phyloP scores from a whole-genome alignment of 441 rosid genomes.

The Rhodomyrtus psidioides region DNA sequence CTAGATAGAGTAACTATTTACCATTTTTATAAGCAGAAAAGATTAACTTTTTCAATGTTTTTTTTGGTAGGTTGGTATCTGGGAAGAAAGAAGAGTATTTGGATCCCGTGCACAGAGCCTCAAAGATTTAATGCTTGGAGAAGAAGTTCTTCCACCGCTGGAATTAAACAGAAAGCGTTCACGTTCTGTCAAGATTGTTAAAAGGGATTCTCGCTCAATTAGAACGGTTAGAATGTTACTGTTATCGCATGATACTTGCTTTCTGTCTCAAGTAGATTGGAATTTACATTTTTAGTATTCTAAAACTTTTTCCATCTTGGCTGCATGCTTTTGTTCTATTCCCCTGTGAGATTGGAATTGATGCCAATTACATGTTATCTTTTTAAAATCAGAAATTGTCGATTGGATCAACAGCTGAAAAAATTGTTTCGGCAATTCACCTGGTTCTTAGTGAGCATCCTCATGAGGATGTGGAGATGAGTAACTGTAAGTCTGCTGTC shows the following conservation, averaged over 20 bases:
- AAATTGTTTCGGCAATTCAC: conserved; percentile 85
- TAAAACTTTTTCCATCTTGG: background rate
- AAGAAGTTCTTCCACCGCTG: conserved; percentile 57
- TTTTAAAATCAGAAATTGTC: conserved; percentile 51
- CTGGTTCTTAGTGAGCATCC: conserved; percentile 55
- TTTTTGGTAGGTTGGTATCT: conserved; percentile 49
- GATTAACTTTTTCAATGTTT: fast-evolving
- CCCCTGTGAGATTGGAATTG: background rate
- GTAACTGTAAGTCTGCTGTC: conserved; percentile 63
- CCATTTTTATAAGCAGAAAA: fast-evolving
- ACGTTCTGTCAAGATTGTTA: conserved; percentile 64
- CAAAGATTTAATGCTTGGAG: conserved; percentile 73
- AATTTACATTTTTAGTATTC: background rate
- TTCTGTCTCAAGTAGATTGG: background rate
- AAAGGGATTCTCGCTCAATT: conserved; percentile 78
- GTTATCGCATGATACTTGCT: background rate
- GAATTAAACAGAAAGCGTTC: conserved; percentile 74
- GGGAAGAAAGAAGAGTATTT: conserved; percentile 94
- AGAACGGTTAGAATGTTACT: conserved; percentile 44
- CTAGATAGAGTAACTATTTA: background rate
- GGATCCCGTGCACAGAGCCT: conserved; percentile 70
- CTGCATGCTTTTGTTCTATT: background rate
- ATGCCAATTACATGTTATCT: fast-evolving
- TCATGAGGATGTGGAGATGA: conserved; percentile 80
- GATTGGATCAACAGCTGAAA: conserved; percentile 75